A percentile compares a stretch with the other conserved stretches of the same genome.
Conservation (phyloP, 2,329 filamentous ascomycete genomes). For the Fusarium anthophilum region DNA sequence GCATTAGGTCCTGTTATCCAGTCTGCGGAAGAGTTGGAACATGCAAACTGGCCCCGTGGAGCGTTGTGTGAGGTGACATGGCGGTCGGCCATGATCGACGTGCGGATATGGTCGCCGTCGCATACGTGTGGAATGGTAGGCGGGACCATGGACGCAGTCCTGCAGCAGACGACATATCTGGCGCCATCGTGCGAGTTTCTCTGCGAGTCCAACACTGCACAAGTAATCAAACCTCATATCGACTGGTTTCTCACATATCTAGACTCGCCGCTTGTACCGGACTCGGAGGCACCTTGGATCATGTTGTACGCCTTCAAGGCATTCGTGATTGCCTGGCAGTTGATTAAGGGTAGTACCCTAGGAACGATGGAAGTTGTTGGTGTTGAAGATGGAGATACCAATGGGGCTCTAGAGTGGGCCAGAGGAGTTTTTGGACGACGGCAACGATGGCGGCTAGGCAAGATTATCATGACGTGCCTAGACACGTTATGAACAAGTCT, state of each 20-base stretch:
- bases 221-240: conserved; percentile 48
- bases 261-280: conserved; percentile 36
- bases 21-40: neutral
- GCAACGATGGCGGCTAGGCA: conserved; percentile 7
- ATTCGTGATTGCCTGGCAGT: conserved; percentile 53
- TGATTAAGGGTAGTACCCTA: conserved; percentile 43
- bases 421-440: conserved; percentile 3
- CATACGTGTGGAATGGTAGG: conserved; percentile 52
- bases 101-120: conserved; percentile 53
- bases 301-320: conserved; percentile 52
- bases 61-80: conserved; percentile 49
- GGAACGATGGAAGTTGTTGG: conserved; percentile 43
- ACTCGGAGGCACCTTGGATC: conserved; percentile 51
- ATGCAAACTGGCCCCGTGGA: neutral
- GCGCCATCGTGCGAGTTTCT: conserved; percentile 46
- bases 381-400: neutral
- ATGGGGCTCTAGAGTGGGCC: conserved; percentile 5
- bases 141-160: conserved; percentile 48
- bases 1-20: conserved; percentile 39
- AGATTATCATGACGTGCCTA: conserved; percentile 9
- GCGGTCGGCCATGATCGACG: conserved; percentile 54
- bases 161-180: conserved; percentile 46
- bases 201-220: conserved; percentile 43
- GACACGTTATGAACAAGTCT: neutral
- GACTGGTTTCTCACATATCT: conserved; percentile 53